Conservation (phyloP, 306 rosid genomes). For the Corylus heterophylla region DNA sequence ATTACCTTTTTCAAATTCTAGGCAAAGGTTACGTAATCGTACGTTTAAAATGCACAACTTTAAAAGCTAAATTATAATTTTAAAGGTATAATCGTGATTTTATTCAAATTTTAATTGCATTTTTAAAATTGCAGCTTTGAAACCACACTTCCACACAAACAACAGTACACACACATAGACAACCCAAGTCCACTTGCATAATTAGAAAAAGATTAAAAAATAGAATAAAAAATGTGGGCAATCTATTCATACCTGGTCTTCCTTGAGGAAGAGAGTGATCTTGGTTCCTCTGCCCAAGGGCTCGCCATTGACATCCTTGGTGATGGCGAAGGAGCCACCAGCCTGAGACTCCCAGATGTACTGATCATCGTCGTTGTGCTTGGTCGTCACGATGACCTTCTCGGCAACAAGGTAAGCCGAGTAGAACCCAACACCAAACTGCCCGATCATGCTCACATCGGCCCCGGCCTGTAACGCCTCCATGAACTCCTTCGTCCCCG, state of each 20-base stretch:
- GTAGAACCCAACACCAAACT: slow-evolving; percentile 42
- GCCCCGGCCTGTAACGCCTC: slow-evolving; percentile 41
- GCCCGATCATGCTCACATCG: slow-evolving; percentile 45
- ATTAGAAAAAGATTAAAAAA: neutral
- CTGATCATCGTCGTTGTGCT: slow-evolving; percentile 44
- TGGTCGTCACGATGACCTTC: slow-evolving; percentile 34
- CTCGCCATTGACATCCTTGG: slow-evolving; percentile 28
- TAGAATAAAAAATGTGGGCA: neutral
- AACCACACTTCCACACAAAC: too few species aligned
- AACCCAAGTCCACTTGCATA: neutral
- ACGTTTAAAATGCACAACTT: too few species aligned
- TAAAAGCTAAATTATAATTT: too few species aligned
- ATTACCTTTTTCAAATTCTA: too few species aligned
- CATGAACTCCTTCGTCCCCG: slow-evolving; percentile 45
- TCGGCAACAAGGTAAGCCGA: slow-evolving; percentile 36
- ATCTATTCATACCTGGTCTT: slow-evolving; percentile 18
- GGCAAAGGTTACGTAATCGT: too few species aligned
- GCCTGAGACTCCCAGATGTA: slow-evolving; percentile 38
- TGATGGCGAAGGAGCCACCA: slow-evolving; percentile 35
- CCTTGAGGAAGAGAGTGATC: slow-evolving; percentile 37
- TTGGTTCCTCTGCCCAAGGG: slow-evolving; percentile 31
- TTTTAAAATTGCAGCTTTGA: too few species aligned
- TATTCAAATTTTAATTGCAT: too few species aligned
- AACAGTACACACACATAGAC: too few species aligned
- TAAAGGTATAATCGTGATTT: too few species aligned